These are phyloP conservation scores for Citrus hindsii DNA, from an alignment of 345 rosid genomes.

Conservation along the genomic window DNA sequence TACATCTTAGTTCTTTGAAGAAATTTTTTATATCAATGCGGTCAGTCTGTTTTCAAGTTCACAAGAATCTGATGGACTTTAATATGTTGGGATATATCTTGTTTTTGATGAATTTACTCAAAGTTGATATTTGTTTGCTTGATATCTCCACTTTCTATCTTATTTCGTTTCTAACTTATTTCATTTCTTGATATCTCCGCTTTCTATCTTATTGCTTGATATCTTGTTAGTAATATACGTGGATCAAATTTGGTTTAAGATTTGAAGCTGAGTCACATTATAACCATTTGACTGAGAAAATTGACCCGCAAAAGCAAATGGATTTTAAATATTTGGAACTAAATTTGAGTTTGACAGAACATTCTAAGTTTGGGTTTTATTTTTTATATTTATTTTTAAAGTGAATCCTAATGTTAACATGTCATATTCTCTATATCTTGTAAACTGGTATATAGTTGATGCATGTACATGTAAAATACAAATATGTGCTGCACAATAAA, in stretches of 20 bases:
- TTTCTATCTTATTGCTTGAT: too few species aligned
- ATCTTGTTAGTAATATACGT: not conserved
- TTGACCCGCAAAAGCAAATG: not conserved
- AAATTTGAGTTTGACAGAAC: not conserved
- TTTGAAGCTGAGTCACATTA: not conserved
- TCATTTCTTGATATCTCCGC: too few species aligned
- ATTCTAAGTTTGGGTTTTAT: not conserved
- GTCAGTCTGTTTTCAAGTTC: not conserved
- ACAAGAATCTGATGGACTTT: not conserved
- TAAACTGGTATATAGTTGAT: not conserved
- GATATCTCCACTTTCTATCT: not conserved
- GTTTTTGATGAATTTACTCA: not conserved
- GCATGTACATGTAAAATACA: not conserved
- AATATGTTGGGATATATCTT: not conserved
- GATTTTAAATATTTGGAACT: not conserved
- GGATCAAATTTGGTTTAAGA: not conserved
- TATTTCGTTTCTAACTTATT: not conserved
- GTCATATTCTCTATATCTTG: not conserved
- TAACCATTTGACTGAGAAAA: not conserved
- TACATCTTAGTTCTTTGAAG: too few species aligned
- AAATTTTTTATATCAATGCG: not conserved
- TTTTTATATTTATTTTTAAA: too few species aligned
- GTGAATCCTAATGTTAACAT: too few species aligned
- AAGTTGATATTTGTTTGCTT: not conserved
- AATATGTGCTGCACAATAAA: not conserved